These are phyloP conservation scores for Blastocladiella emersonii DNA, from an alignment of 371 early-diverging fungal species.

Conservation along the genomic window DNA sequence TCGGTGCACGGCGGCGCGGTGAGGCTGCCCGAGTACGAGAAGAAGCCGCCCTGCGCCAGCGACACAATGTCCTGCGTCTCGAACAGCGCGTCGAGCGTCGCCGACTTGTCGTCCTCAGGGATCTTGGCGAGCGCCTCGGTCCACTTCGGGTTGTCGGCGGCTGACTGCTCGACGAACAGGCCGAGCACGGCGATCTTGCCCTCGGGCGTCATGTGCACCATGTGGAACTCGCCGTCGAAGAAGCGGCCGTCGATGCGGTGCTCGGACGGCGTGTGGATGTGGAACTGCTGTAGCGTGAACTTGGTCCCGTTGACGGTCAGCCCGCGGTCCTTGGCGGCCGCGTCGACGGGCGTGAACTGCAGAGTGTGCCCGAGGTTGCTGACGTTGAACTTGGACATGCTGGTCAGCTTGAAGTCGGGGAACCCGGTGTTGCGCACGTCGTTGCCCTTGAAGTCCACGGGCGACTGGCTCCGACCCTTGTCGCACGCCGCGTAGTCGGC, in stretches of 20 bases:
- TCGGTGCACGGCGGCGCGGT: conserved; percentile 20
- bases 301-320: conserved; percentile 10
- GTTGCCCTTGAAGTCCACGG: conserved; percentile 16
- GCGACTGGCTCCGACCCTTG: conserved; percentile 20
- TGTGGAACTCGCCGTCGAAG: conserved; percentile 26
- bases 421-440: not conserved
- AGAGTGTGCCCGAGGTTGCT: not conserved
- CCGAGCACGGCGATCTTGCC: not conserved
- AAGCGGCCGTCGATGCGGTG: no score
- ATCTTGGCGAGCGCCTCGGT: not conserved
- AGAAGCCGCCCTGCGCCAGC: not conserved
- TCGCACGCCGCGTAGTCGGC: conserved; percentile 13
- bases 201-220: conserved; percentile 19
- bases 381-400: conserved; percentile 6
- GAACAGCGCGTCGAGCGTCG: not conserved
- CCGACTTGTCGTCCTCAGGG: not conserved
- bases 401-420: not conserved
- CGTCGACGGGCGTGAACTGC: not conserved
- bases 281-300: conserved; percentile 22
- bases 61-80: not conserved
- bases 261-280: conserved; percentile 35
- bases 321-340: conserved; percentile 10
- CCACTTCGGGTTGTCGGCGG: not conserved
- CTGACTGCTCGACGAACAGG: not conserved
- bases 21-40: conserved; percentile 12